Conservation (phyloP, 1,284 basidiomycete genomes). For the Baeospora myosura region DNA sequence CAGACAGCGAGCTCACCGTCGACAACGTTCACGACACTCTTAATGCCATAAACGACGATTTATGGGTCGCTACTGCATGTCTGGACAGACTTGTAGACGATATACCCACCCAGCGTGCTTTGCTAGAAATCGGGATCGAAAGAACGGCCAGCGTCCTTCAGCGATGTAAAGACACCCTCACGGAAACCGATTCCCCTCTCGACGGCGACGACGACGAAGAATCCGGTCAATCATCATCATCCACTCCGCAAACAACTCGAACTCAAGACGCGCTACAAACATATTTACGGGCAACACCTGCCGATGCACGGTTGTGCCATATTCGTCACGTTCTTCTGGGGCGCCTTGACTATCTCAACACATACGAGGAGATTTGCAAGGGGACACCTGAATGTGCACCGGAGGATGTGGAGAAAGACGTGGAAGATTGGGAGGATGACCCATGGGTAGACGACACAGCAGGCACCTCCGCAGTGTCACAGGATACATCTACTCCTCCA, state of each 20-base stretch:
- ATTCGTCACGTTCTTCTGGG: slow-evolving; percentile 56
- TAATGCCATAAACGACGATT: slow-evolving; percentile 49
- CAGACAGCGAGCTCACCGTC: slow-evolving; percentile 47
- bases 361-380: slow-evolving; percentile 54
- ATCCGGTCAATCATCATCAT: too few species aligned
- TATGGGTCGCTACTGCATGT: slow-evolving; percentile 70
- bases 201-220: too few species aligned
- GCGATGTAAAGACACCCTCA: slow-evolving; percentile 33
- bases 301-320: slow-evolving; percentile 56
- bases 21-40: slow-evolving; percentile 44
- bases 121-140: slow-evolving; percentile 56
- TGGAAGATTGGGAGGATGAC: slow-evolving; percentile 73
- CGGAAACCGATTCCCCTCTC: slow-evolving; percentile 10
- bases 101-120: slow-evolving; percentile 41
- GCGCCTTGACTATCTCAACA: slow-evolving; percentile 60
- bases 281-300: slow-evolving; percentile 45
- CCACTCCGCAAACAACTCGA: slow-evolving; percentile 12
- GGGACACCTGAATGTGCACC: slow-evolving; percentile 23
- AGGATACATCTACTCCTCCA: slow-evolving; percentile 16
- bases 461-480: slow-evolving; percentile 20
- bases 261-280: slow-evolving; percentile 29
- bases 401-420: slow-evolving; percentile 24
- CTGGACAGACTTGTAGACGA: slow-evolving; percentile 60
- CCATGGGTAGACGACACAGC: slow-evolving; percentile 61
- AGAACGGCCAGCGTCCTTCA: slow-evolving; percentile 44